Percentiles rank a stretch among this genome's conserved stretches.
These are phyloP conservation scores for Sisymbrium irio DNA, from an alignment of 345 rosid species.

Conservation along the genomic window DNA sequence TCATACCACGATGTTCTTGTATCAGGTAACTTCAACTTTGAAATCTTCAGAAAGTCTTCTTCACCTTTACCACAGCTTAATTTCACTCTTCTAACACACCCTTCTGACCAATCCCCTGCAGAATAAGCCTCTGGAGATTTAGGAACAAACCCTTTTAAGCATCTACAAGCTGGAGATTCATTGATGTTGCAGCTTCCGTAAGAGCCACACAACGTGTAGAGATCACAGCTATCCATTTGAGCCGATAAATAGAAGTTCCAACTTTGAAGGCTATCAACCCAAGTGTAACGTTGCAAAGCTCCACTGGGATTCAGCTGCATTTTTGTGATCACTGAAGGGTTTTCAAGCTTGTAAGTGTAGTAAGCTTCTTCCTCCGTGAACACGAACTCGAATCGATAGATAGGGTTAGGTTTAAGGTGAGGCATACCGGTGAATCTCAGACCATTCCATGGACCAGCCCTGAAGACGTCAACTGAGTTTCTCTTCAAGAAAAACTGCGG, in stretches of 20 bases:
- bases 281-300: constrained; percentile 48
- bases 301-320: constrained; percentile 51
- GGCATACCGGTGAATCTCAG: constrained; percentile 39
- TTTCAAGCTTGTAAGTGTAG: constrained; percentile 36
- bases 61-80: constrained; percentile 45
- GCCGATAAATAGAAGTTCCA: constrained; percentile 83
- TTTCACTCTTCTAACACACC: constrained; percentile 58
- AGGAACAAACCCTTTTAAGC: constrained; percentile 64
- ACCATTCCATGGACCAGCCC: constrained; percentile 89
- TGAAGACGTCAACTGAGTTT: constrained; percentile 25
- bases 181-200: constrained; percentile 74
- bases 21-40: constrained; percentile 70
- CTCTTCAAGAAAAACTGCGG: constrained; percentile 62
- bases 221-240: constrained; percentile 83
- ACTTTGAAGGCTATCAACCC: constrained; percentile 45
- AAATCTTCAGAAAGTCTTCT: constrained; percentile 54
- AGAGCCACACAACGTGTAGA: constrained; percentile 61
- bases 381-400: constrained; percentile 50
- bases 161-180: constrained; percentile 75
- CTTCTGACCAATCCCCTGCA: constrained; percentile 60
- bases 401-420: constrained; percentile 27
- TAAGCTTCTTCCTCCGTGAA: constrained; percentile 32
- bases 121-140: constrained; percentile 53
- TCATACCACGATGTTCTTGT: constrained; percentile 48
- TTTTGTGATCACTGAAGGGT: constrained; percentile 47